A percentile compares a stretch with the other conserved stretches of the same genome.
Conservation (phyloP, 345 rosid species). For the Pelargonium nanum region DNA sequence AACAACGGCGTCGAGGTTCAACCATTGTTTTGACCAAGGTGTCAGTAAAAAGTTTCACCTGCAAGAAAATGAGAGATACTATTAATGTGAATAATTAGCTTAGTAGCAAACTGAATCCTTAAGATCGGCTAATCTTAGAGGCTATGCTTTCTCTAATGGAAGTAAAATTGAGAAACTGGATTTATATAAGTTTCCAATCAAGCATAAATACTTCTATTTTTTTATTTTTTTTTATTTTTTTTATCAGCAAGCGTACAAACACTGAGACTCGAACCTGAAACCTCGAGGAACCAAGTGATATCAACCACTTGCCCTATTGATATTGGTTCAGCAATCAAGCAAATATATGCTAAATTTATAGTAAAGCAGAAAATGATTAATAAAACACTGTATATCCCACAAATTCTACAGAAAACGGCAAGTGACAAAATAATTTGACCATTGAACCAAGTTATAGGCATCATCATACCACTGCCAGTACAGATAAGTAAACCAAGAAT, state of each 20-base stretch:
- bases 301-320: too few species aligned
- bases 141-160: neutral
- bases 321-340: too few species aligned
- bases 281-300: too few species aligned
- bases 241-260: too few species aligned
- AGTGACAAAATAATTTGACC: neutral
- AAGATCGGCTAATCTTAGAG: neutral
- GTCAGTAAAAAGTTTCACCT: conserved; percentile 77
- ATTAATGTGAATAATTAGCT: neutral
- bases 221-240: too few species aligned
- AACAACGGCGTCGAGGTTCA: conserved; percentile 82
- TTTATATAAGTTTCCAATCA: too few species aligned
- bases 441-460: too few species aligned
- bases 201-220: too few species aligned
- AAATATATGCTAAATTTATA: neutral
- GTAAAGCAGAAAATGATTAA: too few species aligned
- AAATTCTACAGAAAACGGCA: neutral
- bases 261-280: too few species aligned
- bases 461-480: neutral
- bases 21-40: conserved; percentile 86
- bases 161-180: too few species aligned
- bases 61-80: conserved; percentile 5
- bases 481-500: neutral
- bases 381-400: neutral
- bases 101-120: too few species aligned